Evolutionary conservation across 768 basidiomycete genomes (phyloP).

Genomic region (Mycena haematopus): DNA sequence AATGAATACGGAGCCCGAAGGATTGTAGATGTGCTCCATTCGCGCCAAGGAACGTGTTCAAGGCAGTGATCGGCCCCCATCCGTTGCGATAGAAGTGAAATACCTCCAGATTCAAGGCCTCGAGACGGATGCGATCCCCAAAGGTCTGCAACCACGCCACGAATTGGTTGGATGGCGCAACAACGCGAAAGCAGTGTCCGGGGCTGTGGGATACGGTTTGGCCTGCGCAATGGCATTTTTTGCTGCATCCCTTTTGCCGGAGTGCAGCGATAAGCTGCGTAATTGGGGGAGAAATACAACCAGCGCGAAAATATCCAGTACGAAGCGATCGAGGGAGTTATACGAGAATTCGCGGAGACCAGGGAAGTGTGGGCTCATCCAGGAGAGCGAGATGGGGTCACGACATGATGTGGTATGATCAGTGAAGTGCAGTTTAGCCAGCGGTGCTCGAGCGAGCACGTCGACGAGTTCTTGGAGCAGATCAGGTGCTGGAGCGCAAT

Average conservation of each 20-base stretch:
- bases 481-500: neutral
- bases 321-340: slow-evolving; percentile 13
- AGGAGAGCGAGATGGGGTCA: slow-evolving; percentile 10
- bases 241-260: neutral
- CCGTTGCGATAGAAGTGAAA: slow-evolving; percentile 22
- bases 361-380: slow-evolving; percentile 21
- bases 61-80: slow-evolving; percentile 13
- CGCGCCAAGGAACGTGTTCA: slow-evolving; percentile 7
- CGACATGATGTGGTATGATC: slow-evolving; percentile 2
- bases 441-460: slow-evolving; percentile 8
- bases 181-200: neutral
- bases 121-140: neutral
- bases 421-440: slow-evolving; percentile 11
- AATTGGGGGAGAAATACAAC: slow-evolving; percentile 6
- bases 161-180: slow-evolving; percentile 11
- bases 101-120: slow-evolving; percentile 7
- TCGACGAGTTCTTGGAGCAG: slow-evolving; percentile 6
- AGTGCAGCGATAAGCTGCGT: slow-evolving; percentile 7
- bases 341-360: slow-evolving; percentile 22
- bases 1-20: slow-evolving; percentile 1
- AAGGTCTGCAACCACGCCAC: slow-evolving; percentile 7
- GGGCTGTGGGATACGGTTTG: neutral
- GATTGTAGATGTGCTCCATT: neutral
- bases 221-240: neutral
- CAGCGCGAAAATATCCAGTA: slow-evolving; percentile 10